A percentile compares a stretch with the other conserved stretches of the same genome.
Conservation (phyloP, 768 basidiomycete species). For the Kwoniella sp. region DNA sequence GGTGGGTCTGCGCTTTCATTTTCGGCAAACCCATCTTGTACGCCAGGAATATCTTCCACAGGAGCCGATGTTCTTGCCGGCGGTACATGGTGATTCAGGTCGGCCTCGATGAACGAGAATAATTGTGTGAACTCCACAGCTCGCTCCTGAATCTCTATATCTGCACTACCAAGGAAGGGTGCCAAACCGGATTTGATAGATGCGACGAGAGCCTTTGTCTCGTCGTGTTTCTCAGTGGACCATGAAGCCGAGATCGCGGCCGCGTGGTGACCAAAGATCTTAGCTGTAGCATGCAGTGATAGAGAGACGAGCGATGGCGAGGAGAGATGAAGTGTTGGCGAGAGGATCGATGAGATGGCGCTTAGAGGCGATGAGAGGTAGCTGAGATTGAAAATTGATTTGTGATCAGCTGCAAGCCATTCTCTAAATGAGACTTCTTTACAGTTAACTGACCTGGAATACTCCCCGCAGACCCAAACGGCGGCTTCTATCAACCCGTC, state of each 20-base stretch:
- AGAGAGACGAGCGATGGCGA: constrained; percentile 69
- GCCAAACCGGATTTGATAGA: constrained; percentile 64
- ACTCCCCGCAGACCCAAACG: constrained; percentile 95
- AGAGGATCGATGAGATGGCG: constrained; percentile 65
- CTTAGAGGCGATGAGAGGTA: constrained; percentile 32
- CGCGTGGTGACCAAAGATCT: constrained; percentile 84
- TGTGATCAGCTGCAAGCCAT: neutral
- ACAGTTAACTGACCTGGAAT: constrained; percentile 69
- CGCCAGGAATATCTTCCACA: constrained; percentile 28
- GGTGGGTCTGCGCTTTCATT: constrained; percentile 56
- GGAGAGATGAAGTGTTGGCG: constrained; percentile 59
- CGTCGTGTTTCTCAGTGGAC: constrained; percentile 70
- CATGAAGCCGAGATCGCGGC: constrained; percentile 74
- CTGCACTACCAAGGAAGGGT: constrained; percentile 64
- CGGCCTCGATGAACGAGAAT: constrained; percentile 44
- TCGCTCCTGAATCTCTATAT: constrained; percentile 91
- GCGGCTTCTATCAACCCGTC: constrained; percentile 89
- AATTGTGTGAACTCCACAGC: constrained; percentile 42
- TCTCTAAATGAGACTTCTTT: neutral
- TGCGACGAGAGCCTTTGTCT: constrained; percentile 68
- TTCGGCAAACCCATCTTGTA: constrained; percentile 55
- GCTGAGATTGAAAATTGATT: constrained; percentile 6
- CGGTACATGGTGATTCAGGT: constrained; percentile 40
- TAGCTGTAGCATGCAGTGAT: constrained; percentile 78
- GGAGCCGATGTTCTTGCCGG: constrained; percentile 5